Conservation (phyloP, 805 yeast genomes). For the Yamadazyma endophytica region DNA sequence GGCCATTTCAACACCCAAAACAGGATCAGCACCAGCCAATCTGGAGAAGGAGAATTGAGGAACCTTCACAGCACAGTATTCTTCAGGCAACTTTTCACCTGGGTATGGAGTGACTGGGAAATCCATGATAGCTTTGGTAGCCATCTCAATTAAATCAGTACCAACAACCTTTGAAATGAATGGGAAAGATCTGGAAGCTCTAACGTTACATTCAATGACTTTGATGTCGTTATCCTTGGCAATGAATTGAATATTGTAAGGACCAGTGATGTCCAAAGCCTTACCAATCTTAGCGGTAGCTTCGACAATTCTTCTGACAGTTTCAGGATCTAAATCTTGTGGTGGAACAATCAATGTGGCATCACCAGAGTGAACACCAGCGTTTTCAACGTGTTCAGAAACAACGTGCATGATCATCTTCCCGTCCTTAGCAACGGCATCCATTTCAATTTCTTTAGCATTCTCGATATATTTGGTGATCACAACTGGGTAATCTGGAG, state of each 20-base stretch:
- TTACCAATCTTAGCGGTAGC: constrained; percentile 92
- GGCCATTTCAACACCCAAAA: constrained; percentile 98
- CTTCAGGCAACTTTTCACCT: constrained; percentile 79
- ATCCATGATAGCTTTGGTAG: constrained; percentile 85
- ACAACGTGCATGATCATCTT: constrained; percentile 89
- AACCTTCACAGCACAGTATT: constrained; percentile 80
- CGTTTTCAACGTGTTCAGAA: constrained; percentile 96
- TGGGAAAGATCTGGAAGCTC: constrained; percentile 99
- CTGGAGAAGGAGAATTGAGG: constrained; percentile 99
- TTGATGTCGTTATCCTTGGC: constrained; percentile 62
- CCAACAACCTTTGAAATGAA: constrained; percentile 97
- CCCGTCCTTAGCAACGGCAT: constrained; percentile 92
- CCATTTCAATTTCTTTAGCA: constrained; percentile 96
- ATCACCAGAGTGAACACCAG: constrained; percentile 98
- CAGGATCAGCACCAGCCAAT: constrained; percentile 99
- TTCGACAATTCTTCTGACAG: constrained; percentile 84
- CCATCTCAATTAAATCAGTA: constrained; percentile 89
- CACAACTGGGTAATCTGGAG: constrained; percentile 97
- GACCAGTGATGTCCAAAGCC: constrained; percentile 96
- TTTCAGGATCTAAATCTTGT: constrained; percentile 78
- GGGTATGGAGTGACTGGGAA: constrained; percentile 88
- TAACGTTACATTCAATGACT: constrained; percentile 97
- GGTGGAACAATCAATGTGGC: constrained; percentile 96
- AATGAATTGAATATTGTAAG: constrained; percentile 97
- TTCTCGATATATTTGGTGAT: constrained; percentile 94